Evolutionary conservation across 75 land plant genomes (phyloP).

Genomic region (Selaginella moellendorffii): DNA sequence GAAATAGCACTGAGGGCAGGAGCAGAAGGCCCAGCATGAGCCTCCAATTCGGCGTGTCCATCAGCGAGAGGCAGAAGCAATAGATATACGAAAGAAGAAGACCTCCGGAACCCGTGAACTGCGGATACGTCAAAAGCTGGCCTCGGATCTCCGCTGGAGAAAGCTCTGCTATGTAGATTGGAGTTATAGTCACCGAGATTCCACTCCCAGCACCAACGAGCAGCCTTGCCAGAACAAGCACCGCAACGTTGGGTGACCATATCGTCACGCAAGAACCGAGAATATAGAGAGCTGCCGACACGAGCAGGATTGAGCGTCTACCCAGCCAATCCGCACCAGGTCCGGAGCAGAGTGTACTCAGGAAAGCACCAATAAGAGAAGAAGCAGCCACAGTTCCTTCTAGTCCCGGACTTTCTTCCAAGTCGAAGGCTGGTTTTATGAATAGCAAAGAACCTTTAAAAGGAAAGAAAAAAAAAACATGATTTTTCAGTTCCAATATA

Average conservation of each 20-base stretch:
- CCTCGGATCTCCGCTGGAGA: background rate
- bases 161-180: constrained; percentile 6
- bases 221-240: background rate
- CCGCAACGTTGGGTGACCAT: background rate
- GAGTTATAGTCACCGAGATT: background rate
- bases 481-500: too few species aligned
- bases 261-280: background rate
- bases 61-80: background rate
- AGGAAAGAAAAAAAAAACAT: too few species aligned
- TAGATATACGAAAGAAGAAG: background rate
- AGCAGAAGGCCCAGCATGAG: background rate
- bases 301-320: background rate
- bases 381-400: constrained; percentile 26
- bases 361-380: constrained; percentile 27
- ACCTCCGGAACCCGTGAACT: background rate
- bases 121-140: background rate
- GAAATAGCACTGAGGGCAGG: background rate
- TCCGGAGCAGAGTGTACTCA: constrained; percentile 24
- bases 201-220: background rate
- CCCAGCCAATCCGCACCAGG: constrained; percentile 14
- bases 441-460: constrained; percentile 30
- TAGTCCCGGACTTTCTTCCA: constrained; percentile 22
- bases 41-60: background rate
- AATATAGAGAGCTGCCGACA: background rate
- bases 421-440: constrained; percentile 28